These are phyloP conservation scores for Zygosaccharomyces kombuchaensis DNA, from an alignment of 805 yeast genomes.

Conservation along the genomic window DNA sequence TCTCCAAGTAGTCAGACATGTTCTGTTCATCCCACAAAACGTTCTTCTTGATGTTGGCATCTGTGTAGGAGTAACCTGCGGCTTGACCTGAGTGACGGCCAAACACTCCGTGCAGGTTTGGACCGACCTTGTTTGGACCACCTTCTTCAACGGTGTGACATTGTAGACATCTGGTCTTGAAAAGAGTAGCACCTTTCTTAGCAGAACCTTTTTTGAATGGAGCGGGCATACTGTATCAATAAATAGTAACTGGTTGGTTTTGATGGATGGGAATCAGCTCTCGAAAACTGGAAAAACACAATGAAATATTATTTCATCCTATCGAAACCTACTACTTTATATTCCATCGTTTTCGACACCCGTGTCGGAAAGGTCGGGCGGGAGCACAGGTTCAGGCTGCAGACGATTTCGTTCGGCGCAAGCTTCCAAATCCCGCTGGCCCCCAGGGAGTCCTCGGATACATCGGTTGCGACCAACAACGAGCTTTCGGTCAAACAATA, in stretches of 20 bases:
- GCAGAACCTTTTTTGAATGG: conserved; percentile 50
- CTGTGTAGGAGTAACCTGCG: conserved; percentile 92
- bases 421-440: conserved; percentile 6
- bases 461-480: conserved; percentile 11
- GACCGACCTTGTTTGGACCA: conserved; percentile 98
- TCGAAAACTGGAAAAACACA: background rate
- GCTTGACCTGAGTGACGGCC: conserved; percentile 92
- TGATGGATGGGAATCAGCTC: background rate
- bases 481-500: background rate
- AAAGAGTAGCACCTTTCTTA: conserved; percentile 95
- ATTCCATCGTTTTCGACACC: conserved; percentile 5
- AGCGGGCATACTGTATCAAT: conserved; percentile 20
- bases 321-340: conserved; percentile 4
- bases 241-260: background rate
- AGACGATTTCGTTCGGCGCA: background rate
- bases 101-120: conserved; percentile 92
- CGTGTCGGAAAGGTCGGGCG: background rate
- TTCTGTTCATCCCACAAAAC: conserved; percentile 83
- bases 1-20: conserved; percentile 92
- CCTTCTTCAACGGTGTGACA: conserved; percentile 97
- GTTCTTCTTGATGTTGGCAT: conserved; percentile 96
- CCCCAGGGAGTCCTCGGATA: conserved; percentile 9
- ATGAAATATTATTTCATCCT: background rate
- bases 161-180: conserved; percentile 98
- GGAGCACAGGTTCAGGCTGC: background rate